Evolutionary conservation across 768 basidiomycete genomes (phyloP), one percentile per base, ranked within the genome.

Genomic region (Suillus lakei): DNA sequence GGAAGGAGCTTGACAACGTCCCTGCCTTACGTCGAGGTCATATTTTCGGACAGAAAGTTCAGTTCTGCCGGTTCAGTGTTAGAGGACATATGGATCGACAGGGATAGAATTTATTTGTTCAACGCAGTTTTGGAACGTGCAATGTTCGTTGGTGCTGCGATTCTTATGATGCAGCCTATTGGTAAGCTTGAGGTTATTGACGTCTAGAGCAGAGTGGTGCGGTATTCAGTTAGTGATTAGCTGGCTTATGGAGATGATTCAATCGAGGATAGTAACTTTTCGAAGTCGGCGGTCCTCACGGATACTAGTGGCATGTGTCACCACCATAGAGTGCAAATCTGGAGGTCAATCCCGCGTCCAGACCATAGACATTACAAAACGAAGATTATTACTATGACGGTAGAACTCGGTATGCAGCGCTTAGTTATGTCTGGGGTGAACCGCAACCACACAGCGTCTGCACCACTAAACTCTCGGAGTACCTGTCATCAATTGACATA

Each of bases 391-490:
- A n/a, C n/a, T n/a, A n/a, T n/a, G n/a, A n/a, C n/a, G n/a, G n/a
- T n/a, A n/a, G n/a, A n/a, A n/a, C n/a, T n/a, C n/a, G n/a, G n/a
- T n/a, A 66, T 36, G 50, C 36, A 39, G 41, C 64, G 10, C 32
- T 66, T 10, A 66, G 64, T 41, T 66, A 66, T 13, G 64, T 66
- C 23, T 66, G 64, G 64, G 64, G 64, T 32, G 64, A 55, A 38
- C 41, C 64, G 5, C 64, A 66, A 32, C 61, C 51, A 7, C 53
- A 55, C 28, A 62, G 50, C 55, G 26, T 36, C 15, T 53, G 50
- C 15, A 66, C 61, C 23, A 28, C 38, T 10, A 66, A 62, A n/a
- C 28, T 62, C n/a, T 23, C 43, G 15, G 23, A 10, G 1, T 62
- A 62, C n/a, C 50, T 53, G 26, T 32, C 54, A 34, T 50, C 41